Evolutionary conservation across 768 basidiomycete species (phyloP).

Genomic region (Lactifluus hygrophoroides): DNA sequence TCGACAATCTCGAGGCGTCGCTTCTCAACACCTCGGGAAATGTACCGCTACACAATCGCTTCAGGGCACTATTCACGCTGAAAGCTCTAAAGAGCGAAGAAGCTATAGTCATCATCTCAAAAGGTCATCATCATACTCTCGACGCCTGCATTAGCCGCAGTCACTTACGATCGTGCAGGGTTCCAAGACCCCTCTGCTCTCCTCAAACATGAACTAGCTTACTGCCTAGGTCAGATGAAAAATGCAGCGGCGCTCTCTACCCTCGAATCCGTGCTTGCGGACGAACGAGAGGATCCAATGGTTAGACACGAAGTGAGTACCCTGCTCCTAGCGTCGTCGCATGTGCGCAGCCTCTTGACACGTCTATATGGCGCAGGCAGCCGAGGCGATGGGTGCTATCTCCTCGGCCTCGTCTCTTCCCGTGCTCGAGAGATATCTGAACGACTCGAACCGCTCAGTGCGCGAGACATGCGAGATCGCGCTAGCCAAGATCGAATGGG

Average conservation of each 20-base stretch:
- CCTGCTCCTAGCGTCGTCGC: constrained; percentile 17
- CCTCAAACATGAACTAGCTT: constrained; percentile 95
- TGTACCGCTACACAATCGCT: constrained; percentile 77
- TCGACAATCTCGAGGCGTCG: constrained; percentile 58
- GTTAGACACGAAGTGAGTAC: constrained; percentile 82
- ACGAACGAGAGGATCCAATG: constrained; percentile 80
- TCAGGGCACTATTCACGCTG: constrained; percentile 86
- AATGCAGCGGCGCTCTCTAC: constrained; percentile 62
- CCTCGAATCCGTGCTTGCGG: constrained; percentile 66
- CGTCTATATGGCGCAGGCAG: constrained; percentile 49
- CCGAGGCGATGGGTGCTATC: constrained; percentile 98
- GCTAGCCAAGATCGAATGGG: constrained; percentile 90
- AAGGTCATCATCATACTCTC: constrained; percentile 45
- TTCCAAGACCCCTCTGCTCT: constrained; percentile 82
- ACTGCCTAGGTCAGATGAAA: constrained; percentile 91
- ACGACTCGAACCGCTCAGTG: constrained; percentile 64
- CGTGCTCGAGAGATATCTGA: constrained; percentile 60
- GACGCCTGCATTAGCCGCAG: background rate
- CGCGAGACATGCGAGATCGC: constrained; percentile 98
- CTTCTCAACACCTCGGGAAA: constrained; percentile 71
- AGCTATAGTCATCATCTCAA: constrained; percentile 77
- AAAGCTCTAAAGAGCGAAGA: constrained; percentile 74
- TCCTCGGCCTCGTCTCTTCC: constrained; percentile 58
- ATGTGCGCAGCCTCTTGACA: background rate
- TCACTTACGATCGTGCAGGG: constrained; percentile 36